Evolutionary conservation across 495 filamentous ascomycete genomes (phyloP), one percentile per base, ranked within the genome.

Genomic region (Podospora pseudoanserina): DNA sequence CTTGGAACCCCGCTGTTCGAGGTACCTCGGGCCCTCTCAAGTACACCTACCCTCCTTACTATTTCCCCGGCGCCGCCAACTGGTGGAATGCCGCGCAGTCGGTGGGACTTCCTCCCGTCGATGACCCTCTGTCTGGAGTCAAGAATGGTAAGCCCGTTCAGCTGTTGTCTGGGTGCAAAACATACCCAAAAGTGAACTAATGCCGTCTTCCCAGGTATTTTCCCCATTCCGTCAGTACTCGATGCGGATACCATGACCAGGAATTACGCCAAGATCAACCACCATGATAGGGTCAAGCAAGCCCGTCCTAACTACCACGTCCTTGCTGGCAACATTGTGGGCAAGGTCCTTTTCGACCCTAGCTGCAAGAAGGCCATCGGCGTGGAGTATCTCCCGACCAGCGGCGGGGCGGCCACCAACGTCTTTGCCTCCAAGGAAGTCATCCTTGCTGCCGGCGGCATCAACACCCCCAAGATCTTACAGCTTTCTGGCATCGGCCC

Each of bases 401-500:
- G 63, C 5, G 71, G 72, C 23, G 67, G 67, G 16, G 65, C 60
- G 2, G 54, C 27, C 62, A 30, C 68, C 3, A 75, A 55, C 7
- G 76, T 78, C 1, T 77, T 75, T 44, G 83, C 81, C 2, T 70
- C 72, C n/a, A 77, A 78, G 60, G 85, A 89, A 69, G 84, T 89
- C 39, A 83, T 89, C 65, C 65, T 89, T 16, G 81, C 85, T 9
- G 86, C 86, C 1, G 87, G 87, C 16, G 79, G 83, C n/a, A 63
- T 89, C 6, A 80, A 85, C 56, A 86, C 85, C 4, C 87, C 86
- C 19, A 85, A 88, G 67, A 77, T 88, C n/a, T 75, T 87, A 15
- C 81, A 93, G 64, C 85, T 90, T 28, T 93, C 90, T 57, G 92
- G 92, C 19, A 83, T 96, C 59, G 92, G 92, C 19, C 89, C 90